Evolutionary conservation across 2,329 filamentous ascomycete genomes (phyloP).

Genomic region (Blumeria hordei): DNA sequence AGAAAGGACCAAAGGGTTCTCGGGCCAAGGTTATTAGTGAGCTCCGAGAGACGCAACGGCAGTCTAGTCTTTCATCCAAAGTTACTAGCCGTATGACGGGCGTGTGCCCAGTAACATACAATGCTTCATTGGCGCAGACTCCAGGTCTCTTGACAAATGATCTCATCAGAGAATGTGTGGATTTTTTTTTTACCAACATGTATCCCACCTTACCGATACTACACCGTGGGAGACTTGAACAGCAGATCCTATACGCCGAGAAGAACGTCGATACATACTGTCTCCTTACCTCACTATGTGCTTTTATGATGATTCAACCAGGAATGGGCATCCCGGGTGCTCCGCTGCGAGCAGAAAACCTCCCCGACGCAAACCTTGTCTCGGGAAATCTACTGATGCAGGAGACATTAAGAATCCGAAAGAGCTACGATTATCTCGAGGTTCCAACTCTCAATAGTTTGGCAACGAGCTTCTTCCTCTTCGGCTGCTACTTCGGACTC

Average conservation of each 20-base stretch:
- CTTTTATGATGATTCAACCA: slow-evolving; percentile 44
- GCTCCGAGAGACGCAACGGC: slow-evolving; percentile 41
- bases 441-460: slow-evolving; percentile 30
- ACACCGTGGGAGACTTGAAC: slow-evolving; percentile 30
- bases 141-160: slow-evolving; percentile 35
- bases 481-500: slow-evolving; percentile 44
- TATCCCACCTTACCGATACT: slow-evolving; percentile 39
- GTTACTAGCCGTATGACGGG: slow-evolving; percentile 35
- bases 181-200: slow-evolving; percentile 45
- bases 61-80: slow-evolving; percentile 36
- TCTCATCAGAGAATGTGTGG: slow-evolving; percentile 38
- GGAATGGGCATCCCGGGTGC: slow-evolving; percentile 38
- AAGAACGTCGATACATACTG: slow-evolving; percentile 39
- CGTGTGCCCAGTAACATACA: slow-evolving; percentile 24
- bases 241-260: slow-evolving; percentile 34
- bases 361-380: slow-evolving; percentile 31
- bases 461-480: slow-evolving; percentile 59
- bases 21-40: slow-evolving; percentile 55
- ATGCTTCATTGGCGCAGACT: slow-evolving; percentile 25
- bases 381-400: slow-evolving; percentile 43
- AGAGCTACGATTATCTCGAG: slow-evolving; percentile 34
- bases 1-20: slow-evolving; percentile 53
- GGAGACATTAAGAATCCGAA: slow-evolving; percentile 39
- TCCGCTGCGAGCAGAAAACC: slow-evolving; percentile 28
- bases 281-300: slow-evolving; percentile 36